Conservation (phyloP, 768 basidiomycete genomes). For the Boletus sp. region DNA sequence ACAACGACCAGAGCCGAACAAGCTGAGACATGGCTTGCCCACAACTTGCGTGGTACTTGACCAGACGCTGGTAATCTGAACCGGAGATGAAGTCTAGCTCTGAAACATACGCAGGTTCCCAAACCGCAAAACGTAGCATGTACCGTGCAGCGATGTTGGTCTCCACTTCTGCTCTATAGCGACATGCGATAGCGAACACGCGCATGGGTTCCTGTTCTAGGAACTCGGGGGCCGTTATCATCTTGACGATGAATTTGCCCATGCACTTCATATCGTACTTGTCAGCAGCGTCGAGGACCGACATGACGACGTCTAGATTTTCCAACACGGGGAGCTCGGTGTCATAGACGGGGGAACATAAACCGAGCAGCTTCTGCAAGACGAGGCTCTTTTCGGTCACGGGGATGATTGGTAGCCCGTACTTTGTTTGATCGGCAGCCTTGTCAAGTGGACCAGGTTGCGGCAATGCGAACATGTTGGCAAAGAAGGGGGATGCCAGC, state of each 20-base stretch:
- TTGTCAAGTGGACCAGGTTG: conserved; percentile 34
- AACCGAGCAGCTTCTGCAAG: conserved; percentile 41
- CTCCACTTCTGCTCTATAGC: conserved; percentile 35
- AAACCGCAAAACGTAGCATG: conserved; percentile 37
- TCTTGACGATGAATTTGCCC: conserved; percentile 33
- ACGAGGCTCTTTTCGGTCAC: conserved; percentile 46
- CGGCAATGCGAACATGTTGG: conserved; percentile 53
- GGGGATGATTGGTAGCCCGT: conserved; percentile 43
- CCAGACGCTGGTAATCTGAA: conserved; percentile 35
- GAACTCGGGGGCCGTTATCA: conserved; percentile 32
- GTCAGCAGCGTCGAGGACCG: conserved; percentile 43
- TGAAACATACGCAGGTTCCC: conserved; percentile 31
- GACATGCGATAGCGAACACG: conserved; percentile 38
- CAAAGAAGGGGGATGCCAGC: conserved; percentile 58
- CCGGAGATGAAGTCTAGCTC: conserved; percentile 40
- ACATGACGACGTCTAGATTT: conserved; percentile 41
- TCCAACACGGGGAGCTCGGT: conserved; percentile 31
- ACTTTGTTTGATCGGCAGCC: conserved; percentile 29
- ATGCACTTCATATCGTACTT: conserved; percentile 53
- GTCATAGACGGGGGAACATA: conserved; percentile 50
- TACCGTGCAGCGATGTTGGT: conserved; percentile 37
- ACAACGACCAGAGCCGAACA: conserved; percentile 30
- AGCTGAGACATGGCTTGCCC: conserved; percentile 36
- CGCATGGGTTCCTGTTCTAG: conserved; percentile 36
- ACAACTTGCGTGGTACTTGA: conserved; percentile 35